phyloP scores from a whole-genome alignment of 306 rosid species.

The Glycine tomentella region DNA sequence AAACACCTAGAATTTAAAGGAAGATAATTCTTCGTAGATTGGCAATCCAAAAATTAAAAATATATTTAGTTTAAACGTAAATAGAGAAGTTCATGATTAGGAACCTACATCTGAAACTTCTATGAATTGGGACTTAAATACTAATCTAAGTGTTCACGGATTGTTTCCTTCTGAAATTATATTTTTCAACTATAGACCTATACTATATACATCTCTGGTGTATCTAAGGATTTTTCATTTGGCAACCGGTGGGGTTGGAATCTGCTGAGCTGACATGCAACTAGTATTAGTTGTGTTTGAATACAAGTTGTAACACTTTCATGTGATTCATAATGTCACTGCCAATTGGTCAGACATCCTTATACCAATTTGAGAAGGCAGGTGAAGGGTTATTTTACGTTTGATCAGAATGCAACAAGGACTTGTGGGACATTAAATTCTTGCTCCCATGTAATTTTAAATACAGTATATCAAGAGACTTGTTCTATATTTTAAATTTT shows the following conservation, averaged over 20 bases:
- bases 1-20: too few relatives aligned
- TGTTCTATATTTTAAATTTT: too few relatives aligned
- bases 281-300: neutral
- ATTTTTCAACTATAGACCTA: neutral
- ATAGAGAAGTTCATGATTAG: neutral
- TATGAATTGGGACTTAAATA: neutral
- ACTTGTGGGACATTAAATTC: too few relatives aligned
- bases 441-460: too few relatives aligned
- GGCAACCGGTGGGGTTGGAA: neutral
- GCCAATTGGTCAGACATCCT: neutral
- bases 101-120: neutral
- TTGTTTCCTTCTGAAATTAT: neutral
- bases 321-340: constrained; percentile 29
- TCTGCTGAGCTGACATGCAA: neutral
- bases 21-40: neutral
- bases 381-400: neutral
- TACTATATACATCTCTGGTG: neutral
- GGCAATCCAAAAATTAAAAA: neutral
- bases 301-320: constrained; percentile 10
- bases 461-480: too few relatives aligned
- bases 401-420: neutral
- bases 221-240: too few relatives aligned
- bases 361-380: neutral
- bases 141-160: too few relatives aligned
- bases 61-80: neutral